Evolutionary conservation across 164 flowering plant genomes (phyloP), one percentile per base, ranked within the genome.

Genomic region (Liriodendron chinense): DNA sequence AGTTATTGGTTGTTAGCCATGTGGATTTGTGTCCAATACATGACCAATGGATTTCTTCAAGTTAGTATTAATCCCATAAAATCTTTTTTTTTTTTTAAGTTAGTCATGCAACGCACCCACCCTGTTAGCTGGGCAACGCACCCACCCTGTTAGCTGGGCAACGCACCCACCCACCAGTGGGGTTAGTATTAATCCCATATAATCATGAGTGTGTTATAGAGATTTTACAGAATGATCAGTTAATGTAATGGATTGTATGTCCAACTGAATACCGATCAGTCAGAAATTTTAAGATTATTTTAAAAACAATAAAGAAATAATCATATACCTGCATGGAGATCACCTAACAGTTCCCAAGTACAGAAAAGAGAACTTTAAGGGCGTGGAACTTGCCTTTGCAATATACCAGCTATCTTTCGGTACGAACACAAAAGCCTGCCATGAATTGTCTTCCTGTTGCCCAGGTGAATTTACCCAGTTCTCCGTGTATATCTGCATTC

Each of bases 401-500:
- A 89, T 90, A 76, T 85, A 93, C 99, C 99, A 95, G 75, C 86
- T 79, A 82, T 86, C 97, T 81, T 89, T 89, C 59, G 99, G 98
- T 43, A 87, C 88, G 80, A 76, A 85, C 75, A 93, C 87, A 85
- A 93, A 95, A 71, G 98, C 93, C 83, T 95, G 99, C 99, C 99
- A 95, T 71, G 97, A 91, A 82, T 93, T 93, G 86, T 95, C 99
- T 86, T 93, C 98, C 74, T 76, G 71, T 72, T 93, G 98, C 62
- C 91, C 97, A 22, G 99, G 99, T 24, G 94, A 89, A 80, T 95
- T 95, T 26, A 95, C 96, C 99, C 99, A 95, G 76, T 93, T 95
- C 63, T 95, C 99, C n/a, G 99, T 95, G 77, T 95, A 95, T 59
- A 95, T 95, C 99, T 95, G 85, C 79, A 85, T 25, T 43, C 53